These are phyloP conservation scores for Colletotrichum cuscutae DNA, from an alignment of 2,329 filamentous ascomycete genomes.

Conservation along the genomic window DNA sequence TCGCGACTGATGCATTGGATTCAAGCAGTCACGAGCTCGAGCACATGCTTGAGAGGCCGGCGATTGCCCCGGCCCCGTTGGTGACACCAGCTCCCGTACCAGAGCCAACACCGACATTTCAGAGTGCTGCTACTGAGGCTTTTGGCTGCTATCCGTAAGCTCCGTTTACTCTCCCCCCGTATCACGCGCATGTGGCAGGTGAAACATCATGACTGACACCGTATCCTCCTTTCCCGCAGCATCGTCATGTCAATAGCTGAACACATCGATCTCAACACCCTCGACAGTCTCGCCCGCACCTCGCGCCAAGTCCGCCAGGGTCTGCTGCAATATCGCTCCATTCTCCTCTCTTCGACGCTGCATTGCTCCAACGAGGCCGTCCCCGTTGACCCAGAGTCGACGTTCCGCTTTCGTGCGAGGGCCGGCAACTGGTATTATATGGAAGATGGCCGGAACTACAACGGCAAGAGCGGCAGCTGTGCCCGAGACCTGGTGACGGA, in stretches of 20 bases:
- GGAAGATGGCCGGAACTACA: conserved; percentile 63
- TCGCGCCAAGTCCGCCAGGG: conserved; percentile 83
- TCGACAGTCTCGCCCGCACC: conserved; percentile 84
- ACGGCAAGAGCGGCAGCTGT: conserved; percentile 80
- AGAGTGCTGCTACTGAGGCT: conserved; percentile 42
- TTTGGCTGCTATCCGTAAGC: conserved; percentile 51
- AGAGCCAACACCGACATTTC: conserved; percentile 31
- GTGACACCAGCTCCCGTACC: background rate
- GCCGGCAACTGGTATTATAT: conserved; percentile 70
- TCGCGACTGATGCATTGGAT: conserved; percentile 23
- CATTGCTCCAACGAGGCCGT: conserved; percentile 80
- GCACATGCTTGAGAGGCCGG: conserved; percentile 2
- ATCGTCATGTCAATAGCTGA: conserved; percentile 80
- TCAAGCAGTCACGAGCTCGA: conserved; percentile 14
- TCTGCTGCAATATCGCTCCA: conserved; percentile 80
- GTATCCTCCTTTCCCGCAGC: conserved; percentile 56
- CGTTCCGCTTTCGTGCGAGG: conserved; percentile 66
- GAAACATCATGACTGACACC: background rate
- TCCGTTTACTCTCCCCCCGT: background rate
- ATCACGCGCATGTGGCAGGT: background rate
- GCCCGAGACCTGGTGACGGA: conserved; percentile 88
- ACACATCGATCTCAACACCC: conserved; percentile 85
- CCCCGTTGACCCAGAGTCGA: conserved; percentile 64
- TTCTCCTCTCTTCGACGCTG: conserved; percentile 79
- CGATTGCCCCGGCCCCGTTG: background rate